These are phyloP conservation scores for Trichoderma hamatum DNA, from an alignment of 2,329 filamentous ascomycete species.

Conservation along the genomic window DNA sequence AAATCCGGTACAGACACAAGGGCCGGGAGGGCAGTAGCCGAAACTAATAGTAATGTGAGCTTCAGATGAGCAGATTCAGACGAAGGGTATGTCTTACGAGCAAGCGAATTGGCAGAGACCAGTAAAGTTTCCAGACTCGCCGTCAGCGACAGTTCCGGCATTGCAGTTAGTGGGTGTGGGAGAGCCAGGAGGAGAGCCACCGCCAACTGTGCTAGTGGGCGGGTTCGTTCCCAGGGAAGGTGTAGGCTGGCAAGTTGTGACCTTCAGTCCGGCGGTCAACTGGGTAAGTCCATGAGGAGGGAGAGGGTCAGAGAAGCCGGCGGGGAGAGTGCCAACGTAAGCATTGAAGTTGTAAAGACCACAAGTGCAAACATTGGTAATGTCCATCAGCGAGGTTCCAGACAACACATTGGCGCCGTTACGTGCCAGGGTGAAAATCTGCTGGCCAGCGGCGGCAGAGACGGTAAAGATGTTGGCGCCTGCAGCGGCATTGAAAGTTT, in stretches of 20 bases:
- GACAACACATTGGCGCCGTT: conserved; percentile 46
- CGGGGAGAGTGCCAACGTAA: conserved; percentile 54
- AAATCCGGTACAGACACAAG: conserved; percentile 40
- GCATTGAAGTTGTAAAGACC: conserved; percentile 62
- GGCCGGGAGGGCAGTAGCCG: conserved; percentile 41
- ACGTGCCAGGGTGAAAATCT: conserved; percentile 49
- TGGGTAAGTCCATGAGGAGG: conserved; percentile 19
- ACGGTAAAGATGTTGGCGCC: conserved; percentile 44
- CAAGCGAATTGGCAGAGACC: conserved; percentile 44
- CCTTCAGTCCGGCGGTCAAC: conserved; percentile 24
- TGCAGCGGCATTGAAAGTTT: conserved; percentile 39
- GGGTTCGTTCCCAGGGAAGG: conserved; percentile 37
- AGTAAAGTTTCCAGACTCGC: conserved; percentile 38
- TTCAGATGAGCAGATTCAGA: no score
- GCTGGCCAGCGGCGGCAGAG: conserved; percentile 48
- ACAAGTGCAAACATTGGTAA: conserved; percentile 52
- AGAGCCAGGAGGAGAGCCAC: conserved; percentile 5
- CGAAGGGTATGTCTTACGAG: background rate
- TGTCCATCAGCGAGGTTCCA: conserved; percentile 53
- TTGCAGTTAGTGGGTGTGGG: conserved; percentile 32
- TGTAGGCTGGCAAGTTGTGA: conserved; percentile 30
- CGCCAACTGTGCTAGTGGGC: conserved; percentile 37
- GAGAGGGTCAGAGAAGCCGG: conserved; percentile 30
- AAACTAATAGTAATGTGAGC: conserved; percentile 10
- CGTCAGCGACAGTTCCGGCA: conserved; percentile 37